Conservation (phyloP, 192 early-diverging fungal species). For the Linnemannia elongata region DNA sequence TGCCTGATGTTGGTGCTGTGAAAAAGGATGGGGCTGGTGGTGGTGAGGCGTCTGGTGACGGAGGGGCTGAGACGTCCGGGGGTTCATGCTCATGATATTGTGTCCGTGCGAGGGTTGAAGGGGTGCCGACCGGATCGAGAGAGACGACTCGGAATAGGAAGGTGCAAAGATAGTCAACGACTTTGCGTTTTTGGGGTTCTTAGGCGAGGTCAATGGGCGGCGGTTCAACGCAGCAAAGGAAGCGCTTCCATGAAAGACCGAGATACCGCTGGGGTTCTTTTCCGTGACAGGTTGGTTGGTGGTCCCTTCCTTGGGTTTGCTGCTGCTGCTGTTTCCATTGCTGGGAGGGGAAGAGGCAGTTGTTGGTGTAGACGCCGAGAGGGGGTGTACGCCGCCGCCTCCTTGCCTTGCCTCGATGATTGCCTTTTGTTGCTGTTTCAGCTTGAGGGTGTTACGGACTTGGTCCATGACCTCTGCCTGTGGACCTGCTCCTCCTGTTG, state of each 20-base stretch:
- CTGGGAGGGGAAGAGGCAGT: not conserved
- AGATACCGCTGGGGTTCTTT: slow-evolving; percentile 45
- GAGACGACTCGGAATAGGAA: slow-evolving; percentile 60
- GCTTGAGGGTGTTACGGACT: slow-evolving; percentile 61
- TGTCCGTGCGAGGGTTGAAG: slow-evolving; percentile 59
- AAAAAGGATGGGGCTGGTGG: slow-evolving; percentile 40
- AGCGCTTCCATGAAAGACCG: slow-evolving; percentile 50
- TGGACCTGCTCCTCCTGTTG: not conserved
- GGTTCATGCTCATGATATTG: slow-evolving; percentile 51
- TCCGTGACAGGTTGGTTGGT: slow-evolving; percentile 41
- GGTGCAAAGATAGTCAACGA: slow-evolving; percentile 66
- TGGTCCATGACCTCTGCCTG: slow-evolving; percentile 67
- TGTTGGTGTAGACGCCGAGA: not conserved
- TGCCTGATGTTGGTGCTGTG: slow-evolving; percentile 22
- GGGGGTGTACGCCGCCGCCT: slow-evolving; percentile 7
- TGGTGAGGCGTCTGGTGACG: slow-evolving; percentile 35
- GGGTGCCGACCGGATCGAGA: slow-evolving; percentile 63
- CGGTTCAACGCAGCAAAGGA: slow-evolving; percentile 38
- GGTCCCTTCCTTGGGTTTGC: not conserved
- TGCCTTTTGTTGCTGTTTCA: slow-evolving; percentile 77
- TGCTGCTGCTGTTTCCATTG: slow-evolving; percentile 26
- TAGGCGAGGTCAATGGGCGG: slow-evolving; percentile 55
- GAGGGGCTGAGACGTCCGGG: slow-evolving; percentile 41
- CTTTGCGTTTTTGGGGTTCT: slow-evolving; percentile 63
- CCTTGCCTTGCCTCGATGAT: slow-evolving; percentile 70